Evolutionary conservation across 2,329 filamentous ascomycete species (phyloP), one percentile per base, ranked within the genome.

Genomic region (Sporothrix globosa): DNA sequence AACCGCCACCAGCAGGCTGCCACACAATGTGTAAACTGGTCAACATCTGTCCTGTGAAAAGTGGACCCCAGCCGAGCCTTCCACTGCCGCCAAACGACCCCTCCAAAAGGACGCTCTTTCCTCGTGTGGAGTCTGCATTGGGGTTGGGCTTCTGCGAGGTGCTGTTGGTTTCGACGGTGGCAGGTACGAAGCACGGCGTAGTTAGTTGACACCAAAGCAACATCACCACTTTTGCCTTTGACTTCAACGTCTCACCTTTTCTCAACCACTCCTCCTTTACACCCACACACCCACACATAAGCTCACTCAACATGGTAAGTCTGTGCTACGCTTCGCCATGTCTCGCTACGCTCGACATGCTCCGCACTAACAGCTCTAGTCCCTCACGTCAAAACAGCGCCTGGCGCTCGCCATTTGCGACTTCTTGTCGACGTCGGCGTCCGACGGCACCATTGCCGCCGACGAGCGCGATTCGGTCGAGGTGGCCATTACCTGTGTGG

Each of bases 391-490:
- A 71, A 87, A 88, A 80, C 88, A 99, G 88, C 93, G 94, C 83
- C 91, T 99, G 74, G 96, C 96, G 81, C 92, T 99, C 79, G 93
- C 96, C 76, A 95, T 99, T 81, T 93, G 97, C 84, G 93, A 98
- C 83, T 99, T 97, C 85, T 91, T 99, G 73, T 87, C 87, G 76
- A 90, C 88, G 72, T 97, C 93, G 60, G 84, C 93, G 76, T 91
- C 89, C 73, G 96, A 99, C 80, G 96, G 96, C 77, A 97, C 93
- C 58, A 87, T 99, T 71, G 87, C 90, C 69, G 83, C 91, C 76
- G 96, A 98, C 76, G 95, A 99, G 81, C 88, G 90, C 75, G 96
- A 99, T 78, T 95, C 91, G 74, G 92, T 99, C 80, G 96, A 99
- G 79, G 91, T 99, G 68, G 96, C 96, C 75, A 87, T 92, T 79